Conservation (phyloP, 208 protist genomes). For the Tritrichomonas musculus region DNA sequence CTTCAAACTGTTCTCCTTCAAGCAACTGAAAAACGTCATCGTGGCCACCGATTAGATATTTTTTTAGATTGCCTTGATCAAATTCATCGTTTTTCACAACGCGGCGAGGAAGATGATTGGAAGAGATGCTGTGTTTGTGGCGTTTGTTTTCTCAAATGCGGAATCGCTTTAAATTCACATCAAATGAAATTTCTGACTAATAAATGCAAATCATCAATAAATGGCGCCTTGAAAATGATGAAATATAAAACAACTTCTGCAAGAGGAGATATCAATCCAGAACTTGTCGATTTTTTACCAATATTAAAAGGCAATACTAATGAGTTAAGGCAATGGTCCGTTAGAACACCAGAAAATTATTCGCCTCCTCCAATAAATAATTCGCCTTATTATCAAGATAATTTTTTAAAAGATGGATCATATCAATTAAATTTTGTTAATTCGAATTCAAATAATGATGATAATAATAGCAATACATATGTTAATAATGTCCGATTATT, state of each 20-base stretch:
- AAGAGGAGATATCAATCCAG: neutral
- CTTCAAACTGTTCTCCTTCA: neutral
- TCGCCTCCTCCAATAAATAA: too few relatives aligned
- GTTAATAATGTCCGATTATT: too few relatives aligned
- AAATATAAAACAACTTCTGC: neutral
- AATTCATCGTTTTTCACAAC: neutral
- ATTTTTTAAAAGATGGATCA: too few relatives aligned
- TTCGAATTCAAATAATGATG: too few relatives aligned
- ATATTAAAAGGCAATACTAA: neutral
- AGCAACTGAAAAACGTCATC: neutral
- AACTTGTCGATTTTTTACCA: neutral
- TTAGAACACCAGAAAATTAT: neutral
- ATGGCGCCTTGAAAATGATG: neutral
- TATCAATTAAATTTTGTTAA: too few relatives aligned
- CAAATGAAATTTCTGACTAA: neutral
- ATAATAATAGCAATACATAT: too few relatives aligned
- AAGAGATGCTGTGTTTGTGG: neutral
- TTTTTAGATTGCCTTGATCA: neutral
- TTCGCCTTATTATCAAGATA: too few relatives aligned
- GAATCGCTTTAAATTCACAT: neutral
- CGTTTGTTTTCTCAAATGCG: neutral
- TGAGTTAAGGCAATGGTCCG: neutral
- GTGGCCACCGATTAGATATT: neutral
- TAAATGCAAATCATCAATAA: conserved; percentile 26
- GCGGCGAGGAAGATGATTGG: neutral